A percentile compares a stretch with the other conserved stretches of the same genome.
Conservation (phyloP, 441 rosid species). For the Gossypium davidsonii region DNA sequence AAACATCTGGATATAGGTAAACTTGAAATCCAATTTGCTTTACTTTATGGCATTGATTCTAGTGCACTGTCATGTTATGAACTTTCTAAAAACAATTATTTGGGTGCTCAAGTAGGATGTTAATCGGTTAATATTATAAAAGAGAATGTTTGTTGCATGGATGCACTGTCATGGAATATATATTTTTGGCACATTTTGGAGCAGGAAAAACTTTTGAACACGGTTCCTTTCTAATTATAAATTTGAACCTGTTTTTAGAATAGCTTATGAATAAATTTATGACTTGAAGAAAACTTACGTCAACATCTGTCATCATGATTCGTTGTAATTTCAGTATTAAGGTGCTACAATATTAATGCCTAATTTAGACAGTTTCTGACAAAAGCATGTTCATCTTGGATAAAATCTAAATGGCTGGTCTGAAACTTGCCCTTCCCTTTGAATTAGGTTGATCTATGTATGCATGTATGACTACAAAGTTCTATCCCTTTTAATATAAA, state of each 20-base stretch:
- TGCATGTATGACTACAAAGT: not conserved
- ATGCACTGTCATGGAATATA: not conserved
- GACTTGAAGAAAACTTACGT: not conserved
- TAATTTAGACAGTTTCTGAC: slow-evolving; percentile 2
- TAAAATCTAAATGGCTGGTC: not conserved
- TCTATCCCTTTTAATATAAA: not conserved
- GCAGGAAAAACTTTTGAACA: not conserved
- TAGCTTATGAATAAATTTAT: not conserved
- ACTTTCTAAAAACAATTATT: slow-evolving; percentile 3
- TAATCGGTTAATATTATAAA: not conserved
- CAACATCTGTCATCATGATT: not conserved
- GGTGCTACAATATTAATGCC: not conserved
- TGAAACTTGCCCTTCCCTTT: not conserved
- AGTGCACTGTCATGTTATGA: not conserved
- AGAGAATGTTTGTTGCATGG: not conserved
- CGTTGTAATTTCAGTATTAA: not conserved
- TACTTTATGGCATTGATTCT: slow-evolving; percentile 6
- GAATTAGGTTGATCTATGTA: not conserved
- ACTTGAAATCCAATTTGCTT: slow-evolving; percentile 6
- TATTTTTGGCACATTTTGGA: not conserved
- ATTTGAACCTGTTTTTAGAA: not conserved
- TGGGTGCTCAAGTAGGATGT: not conserved
- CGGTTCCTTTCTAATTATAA: not conserved
- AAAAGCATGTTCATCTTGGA: not conserved
- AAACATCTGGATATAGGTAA: slow-evolving; percentile 59